phyloP scores from a whole-genome alignment of 345 rosid genomes.

The Camelina laxa region DNA sequence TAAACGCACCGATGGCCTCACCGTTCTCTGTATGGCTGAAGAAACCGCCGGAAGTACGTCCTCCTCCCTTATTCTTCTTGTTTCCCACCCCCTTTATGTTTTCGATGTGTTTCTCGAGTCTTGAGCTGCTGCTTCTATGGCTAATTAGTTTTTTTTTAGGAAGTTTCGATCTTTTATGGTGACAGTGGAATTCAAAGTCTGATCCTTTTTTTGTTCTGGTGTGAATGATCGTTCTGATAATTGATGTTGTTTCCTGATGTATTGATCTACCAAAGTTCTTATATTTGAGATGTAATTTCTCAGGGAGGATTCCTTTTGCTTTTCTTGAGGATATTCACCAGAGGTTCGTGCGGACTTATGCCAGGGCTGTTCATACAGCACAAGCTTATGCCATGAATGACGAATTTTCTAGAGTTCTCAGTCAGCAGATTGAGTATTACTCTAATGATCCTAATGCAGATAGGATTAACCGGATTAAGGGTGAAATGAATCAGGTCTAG shows the following conservation, averaged over 20 bases:
- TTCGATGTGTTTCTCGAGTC: neutral
- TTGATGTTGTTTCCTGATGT: neutral
- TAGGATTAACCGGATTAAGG: conserved; percentile 82
- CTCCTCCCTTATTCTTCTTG: neutral
- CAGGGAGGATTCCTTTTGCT: conserved; percentile 96
- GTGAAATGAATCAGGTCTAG: conserved; percentile 84
- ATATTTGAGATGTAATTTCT: neutral
- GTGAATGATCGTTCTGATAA: neutral
- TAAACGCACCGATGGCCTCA: conserved; percentile 96
- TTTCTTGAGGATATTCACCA: conserved; percentile 94
- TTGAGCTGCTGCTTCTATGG: neutral
- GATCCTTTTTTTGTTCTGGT: neutral
- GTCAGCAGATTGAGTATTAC: conserved; percentile 97
- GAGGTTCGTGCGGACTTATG: conserved; percentile 93
- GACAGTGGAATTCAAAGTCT: neutral
- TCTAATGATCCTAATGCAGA: conserved; percentile 92
- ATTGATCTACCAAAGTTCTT: neutral
- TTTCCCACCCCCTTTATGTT: neutral
- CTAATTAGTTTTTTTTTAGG: neutral
- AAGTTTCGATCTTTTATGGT: conserved; percentile 17
- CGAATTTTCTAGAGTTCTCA: conserved; percentile 94
- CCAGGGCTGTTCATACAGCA: conserved; percentile 77
- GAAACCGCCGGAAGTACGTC: conserved; percentile 84
- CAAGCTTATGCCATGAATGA: conserved; percentile 98
- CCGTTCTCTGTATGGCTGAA: conserved; percentile 98